phyloP scores from a whole-genome alignment of 768 basidiomycete genomes.

The Mrakia frigida region DNA sequence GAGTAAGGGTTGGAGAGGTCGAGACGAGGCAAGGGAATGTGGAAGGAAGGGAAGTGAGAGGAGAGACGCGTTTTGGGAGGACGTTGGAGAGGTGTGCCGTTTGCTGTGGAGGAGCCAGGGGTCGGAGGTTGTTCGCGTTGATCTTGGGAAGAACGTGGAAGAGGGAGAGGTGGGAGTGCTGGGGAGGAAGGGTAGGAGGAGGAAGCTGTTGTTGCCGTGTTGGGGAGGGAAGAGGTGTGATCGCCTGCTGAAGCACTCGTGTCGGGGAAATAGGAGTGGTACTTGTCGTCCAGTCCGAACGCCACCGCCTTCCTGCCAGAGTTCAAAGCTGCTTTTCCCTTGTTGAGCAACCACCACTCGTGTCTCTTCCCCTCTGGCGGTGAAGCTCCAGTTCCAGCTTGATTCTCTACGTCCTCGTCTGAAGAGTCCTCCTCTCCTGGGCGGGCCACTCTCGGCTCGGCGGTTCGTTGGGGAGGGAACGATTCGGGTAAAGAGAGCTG shows the following conservation, averaged over 20 bases:
- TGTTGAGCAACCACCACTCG: conserved; percentile 13
- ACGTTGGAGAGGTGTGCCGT: background rate
- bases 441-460: conserved; percentile 11
- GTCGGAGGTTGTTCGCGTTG: background rate
- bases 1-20: conserved; percentile 15
- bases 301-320: background rate
- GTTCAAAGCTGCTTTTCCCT: background rate
- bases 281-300: background rate
- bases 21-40: background rate
- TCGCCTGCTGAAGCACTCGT: background rate
- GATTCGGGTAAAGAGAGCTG: background rate
- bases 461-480: background rate
- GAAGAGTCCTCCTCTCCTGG: background rate
- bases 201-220: background rate
- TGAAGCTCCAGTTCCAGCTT: background rate
- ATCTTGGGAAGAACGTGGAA: background rate
- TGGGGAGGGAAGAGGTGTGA: background rate
- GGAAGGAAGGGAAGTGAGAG: conserved; percentile 6
- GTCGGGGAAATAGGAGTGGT: conserved; percentile 10
- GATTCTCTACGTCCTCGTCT: background rate
- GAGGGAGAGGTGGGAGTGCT: background rate
- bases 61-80: background rate
- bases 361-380: conserved; percentile 10
- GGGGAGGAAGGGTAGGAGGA: conserved; percentile 6
- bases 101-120: background rate